phyloP scores from a whole-genome alignment of 768 basidiomycete species.

The Sporobolomyces roseus region DNA sequence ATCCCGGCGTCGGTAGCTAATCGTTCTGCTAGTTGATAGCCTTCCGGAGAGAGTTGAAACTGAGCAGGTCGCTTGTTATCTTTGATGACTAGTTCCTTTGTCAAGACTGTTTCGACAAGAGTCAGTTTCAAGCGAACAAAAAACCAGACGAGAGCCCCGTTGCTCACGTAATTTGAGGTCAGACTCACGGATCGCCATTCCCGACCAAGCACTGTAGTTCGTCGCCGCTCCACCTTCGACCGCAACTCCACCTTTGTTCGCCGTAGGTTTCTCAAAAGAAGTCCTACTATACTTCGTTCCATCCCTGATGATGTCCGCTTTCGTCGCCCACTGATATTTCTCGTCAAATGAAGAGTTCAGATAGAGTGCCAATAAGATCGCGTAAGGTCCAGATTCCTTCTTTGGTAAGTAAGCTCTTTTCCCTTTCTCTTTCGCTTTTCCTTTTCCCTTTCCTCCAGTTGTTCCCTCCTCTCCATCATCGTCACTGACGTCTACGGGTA shows the following conservation, averaged over 20 bases:
- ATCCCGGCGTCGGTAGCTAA: conserved; percentile 20
- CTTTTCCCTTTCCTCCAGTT: conserved; percentile 2
- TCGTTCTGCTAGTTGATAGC: conserved; percentile 31
- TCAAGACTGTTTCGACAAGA: background rate
- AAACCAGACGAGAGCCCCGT: background rate
- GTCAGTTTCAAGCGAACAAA: background rate
- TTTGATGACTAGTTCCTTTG: conserved; percentile 11
- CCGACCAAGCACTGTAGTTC: conserved; percentile 30
- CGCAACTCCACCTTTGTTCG: conserved; percentile 2
- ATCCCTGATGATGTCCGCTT: conserved; percentile 9
- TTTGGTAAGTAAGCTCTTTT: conserved; percentile 29
- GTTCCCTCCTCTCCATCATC: background rate
- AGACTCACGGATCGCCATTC: conserved; percentile 21
- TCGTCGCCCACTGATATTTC: background rate
- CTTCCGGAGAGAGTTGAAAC: conserved; percentile 14
- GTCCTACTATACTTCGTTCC: conserved; percentile 5
- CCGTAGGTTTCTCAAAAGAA: conserved; percentile 18
- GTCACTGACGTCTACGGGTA: background rate
- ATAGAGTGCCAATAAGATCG: conserved; percentile 38
- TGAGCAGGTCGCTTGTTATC: conserved; percentile 17
- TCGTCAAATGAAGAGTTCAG: conserved; percentile 17
- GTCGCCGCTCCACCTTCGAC: background rate
- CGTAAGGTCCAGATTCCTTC: conserved; percentile 28
- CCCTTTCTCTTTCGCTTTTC: conserved; percentile 7
- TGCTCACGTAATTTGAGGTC: too few species aligned